Evolutionary conservation across 2,329 filamentous ascomycete species (phyloP).

Genomic region (Microsporum ferrugineum): DNA sequence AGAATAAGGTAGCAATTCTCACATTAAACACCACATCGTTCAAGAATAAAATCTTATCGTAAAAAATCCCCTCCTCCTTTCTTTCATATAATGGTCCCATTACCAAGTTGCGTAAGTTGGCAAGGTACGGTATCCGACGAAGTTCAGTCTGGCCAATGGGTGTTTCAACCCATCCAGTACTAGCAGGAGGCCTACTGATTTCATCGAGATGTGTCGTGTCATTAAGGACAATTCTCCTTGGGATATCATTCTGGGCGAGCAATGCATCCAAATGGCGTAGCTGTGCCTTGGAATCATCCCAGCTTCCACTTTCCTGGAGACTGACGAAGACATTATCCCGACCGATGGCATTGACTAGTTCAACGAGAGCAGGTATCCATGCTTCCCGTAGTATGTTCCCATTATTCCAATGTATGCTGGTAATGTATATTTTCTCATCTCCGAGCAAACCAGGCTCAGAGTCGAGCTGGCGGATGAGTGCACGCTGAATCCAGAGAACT

Average conservation of each 20-base stretch:
- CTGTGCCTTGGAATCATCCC: constrained; percentile 55
- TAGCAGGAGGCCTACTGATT: constrained; percentile 34
- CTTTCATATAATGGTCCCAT: constrained; percentile 45
- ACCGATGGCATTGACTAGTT: constrained; percentile 47
- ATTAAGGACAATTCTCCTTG: constrained; percentile 47
- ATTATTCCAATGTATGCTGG: constrained; percentile 58
- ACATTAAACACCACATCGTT: constrained; percentile 39
- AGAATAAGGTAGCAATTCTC: constrained; percentile 5
- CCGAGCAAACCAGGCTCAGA: background rate
- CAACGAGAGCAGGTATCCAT: constrained; percentile 52
- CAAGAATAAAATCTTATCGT: constrained; percentile 49
- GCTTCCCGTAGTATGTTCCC: constrained; percentile 48
- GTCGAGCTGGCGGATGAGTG: background rate
- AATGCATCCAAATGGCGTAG: constrained; percentile 46
- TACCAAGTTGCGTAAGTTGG: constrained; percentile 52
- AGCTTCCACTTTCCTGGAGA: constrained; percentile 57
- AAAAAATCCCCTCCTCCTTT: constrained; percentile 36
- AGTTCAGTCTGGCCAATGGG: constrained; percentile 43
- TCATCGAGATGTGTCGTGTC: constrained; percentile 48
- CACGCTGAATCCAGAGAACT: background rate
- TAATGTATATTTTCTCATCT: constrained; percentile 48
- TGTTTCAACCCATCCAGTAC: constrained; percentile 55
- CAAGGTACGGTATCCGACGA: constrained; percentile 57
- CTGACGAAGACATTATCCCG: constrained; percentile 56
- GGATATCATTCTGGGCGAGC: constrained; percentile 43